Conservation (phyloP, 495 filamentous ascomycete species). For the Opeltia flavorubescens region DNA sequence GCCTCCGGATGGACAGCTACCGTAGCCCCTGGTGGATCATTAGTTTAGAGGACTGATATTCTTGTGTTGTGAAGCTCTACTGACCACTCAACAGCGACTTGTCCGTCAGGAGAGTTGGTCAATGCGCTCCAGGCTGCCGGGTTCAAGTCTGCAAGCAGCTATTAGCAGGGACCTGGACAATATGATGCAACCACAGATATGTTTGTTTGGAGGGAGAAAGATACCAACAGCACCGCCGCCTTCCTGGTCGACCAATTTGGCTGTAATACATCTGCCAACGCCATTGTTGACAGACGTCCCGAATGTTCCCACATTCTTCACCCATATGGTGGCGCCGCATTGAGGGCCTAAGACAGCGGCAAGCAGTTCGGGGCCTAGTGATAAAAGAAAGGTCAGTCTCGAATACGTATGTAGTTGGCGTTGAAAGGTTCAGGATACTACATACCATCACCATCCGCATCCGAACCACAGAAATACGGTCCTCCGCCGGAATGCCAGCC, state of each 20-base stretch:
- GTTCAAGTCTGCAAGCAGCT: not conserved
- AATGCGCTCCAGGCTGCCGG: slow-evolving; percentile 1
- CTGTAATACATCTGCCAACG: not conserved
- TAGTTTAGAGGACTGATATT: not conserved
- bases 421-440: not conserved
- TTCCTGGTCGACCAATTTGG: not conserved
- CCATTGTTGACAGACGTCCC: slow-evolving; percentile 2
- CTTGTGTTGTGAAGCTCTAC: not conserved
- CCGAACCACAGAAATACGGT: slow-evolving; percentile 2
- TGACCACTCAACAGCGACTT: slow-evolving; percentile 1
- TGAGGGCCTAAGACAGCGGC: not conserved
- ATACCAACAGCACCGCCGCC: slow-evolving; percentile 2
- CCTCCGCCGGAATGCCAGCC: not conserved
- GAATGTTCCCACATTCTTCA: slow-evolving; percentile 2
- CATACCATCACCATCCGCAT: slow-evolving; percentile 5
- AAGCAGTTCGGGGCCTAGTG: not conserved
- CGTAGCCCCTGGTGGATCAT: slow-evolving; percentile 1
- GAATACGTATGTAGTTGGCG: not conserved
- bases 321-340: slow-evolving; percentile 3
- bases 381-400: not conserved
- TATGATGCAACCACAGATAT: not conserved
- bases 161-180: not conserved
- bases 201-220: not conserved
- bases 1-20: not conserved
- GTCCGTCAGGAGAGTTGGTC: slow-evolving; percentile 1